Conservation (phyloP, 257 asterid genomes). For the Solanum habrochaites region DNA sequence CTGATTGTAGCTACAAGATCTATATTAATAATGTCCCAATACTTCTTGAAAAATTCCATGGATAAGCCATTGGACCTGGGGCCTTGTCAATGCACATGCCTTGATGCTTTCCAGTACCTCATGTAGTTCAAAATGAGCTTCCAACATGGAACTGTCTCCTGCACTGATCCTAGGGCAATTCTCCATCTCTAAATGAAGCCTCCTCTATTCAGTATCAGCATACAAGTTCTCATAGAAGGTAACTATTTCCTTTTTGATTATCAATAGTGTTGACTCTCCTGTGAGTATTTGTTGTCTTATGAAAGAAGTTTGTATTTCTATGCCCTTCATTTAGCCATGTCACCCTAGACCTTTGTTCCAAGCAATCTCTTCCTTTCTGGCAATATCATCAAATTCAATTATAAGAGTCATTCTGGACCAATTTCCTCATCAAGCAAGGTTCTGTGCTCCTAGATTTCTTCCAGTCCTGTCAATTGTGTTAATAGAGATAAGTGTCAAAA, state of each 20-base stretch:
- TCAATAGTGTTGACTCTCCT: not conserved
- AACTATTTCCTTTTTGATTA: not conserved
- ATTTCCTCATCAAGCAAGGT: not conserved
- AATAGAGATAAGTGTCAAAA: too few species aligned
- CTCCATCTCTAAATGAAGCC: not conserved
- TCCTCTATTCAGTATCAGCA: not conserved
- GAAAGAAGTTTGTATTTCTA: not conserved
- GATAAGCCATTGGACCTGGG: not conserved
- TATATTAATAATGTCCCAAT: not conserved
- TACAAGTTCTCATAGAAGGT: not conserved
- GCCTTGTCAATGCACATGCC: not conserved
- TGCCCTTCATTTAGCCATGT: not conserved
- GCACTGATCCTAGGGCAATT: not conserved
- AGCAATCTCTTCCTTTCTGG: not conserved
- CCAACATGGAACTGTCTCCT: not conserved
- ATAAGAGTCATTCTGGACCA: not conserved
- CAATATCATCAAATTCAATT: not conserved
- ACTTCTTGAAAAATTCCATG: not conserved
- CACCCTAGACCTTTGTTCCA: not conserved
- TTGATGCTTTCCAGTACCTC: not conserved
- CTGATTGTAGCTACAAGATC: too few species aligned
- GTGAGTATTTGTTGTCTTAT: not conserved
- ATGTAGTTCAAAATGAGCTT: not conserved
- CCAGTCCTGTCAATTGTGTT: not conserved
- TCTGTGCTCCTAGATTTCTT: not conserved